These are phyloP conservation scores for Trichophyton rubrum DNA, from an alignment of 2,329 filamentous ascomycete species.

Conservation along the genomic window DNA sequence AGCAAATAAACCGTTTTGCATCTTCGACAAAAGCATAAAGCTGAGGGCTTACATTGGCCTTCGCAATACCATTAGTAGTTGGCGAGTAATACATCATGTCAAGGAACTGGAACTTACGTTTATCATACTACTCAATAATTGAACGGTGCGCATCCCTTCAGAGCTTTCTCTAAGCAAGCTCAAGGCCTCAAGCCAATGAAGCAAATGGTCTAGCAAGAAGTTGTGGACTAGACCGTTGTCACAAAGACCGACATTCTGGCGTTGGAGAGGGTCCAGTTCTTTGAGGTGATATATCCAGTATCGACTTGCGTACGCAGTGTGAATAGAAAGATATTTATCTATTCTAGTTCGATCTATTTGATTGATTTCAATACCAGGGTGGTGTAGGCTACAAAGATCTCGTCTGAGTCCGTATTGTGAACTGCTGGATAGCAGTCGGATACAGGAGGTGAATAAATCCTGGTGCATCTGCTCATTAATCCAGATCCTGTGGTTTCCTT, in stretches of 20 bases:
- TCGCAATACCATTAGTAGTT: not conserved
- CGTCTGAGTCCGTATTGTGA: conserved; percentile 8
- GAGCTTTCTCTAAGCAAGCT: conserved; percentile 6
- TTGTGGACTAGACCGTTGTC: not conserved
- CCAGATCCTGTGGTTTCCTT: conserved; percentile 8
- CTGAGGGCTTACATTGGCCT: conserved; percentile 2
- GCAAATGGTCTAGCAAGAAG: conserved; percentile 5
- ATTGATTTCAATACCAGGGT: conserved; percentile 6
- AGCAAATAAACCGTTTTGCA: conserved; percentile 21
- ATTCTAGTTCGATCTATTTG: not conserved
- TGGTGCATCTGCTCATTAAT: conserved; percentile 14
- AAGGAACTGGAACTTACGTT: not conserved
- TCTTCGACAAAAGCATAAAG: conserved; percentile 23
- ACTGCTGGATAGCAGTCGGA: conserved; percentile 5
- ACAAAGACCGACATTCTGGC: not conserved
- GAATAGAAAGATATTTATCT: not conserved
- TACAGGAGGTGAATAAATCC: conserved; percentile 10
- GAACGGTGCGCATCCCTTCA: not conserved
- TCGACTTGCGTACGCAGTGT: conserved; percentile 1
- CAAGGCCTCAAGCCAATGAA: conserved; percentile 14
- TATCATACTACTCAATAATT: not conserved
- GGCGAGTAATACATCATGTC: not conserved
- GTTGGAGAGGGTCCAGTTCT: not conserved
- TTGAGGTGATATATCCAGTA: conserved; percentile 1
- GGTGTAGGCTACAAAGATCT: conserved; percentile 14